Base-by-base conservation (phyloP, 1,284 basidiomycete species). In the Heterobasidion annosum region DNA sequence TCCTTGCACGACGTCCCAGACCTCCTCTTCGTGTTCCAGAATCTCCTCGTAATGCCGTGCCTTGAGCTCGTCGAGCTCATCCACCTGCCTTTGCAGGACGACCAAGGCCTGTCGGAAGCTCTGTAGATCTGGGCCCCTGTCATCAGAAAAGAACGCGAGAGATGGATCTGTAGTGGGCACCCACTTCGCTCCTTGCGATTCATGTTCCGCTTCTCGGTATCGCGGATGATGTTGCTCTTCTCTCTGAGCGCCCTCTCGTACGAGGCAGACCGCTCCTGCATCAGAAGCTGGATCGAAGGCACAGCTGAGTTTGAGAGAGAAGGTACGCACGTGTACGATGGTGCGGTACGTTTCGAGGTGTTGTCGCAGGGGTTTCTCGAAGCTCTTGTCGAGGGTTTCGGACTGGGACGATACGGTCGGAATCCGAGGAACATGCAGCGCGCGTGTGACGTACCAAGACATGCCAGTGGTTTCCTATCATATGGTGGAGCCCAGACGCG, bases 391-490 rank as follows among this genome's bases (percentile, higher is more conserved):
- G 48, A 96, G 76, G 3, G 88, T 83, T 64, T 93, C 91, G 34
- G 91, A 83, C 87, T 91, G 13, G 8, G 19, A 12, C 16, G 40
- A 45, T 42, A 16, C 13, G 58, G 16, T 37, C 25, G 45, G 32
- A 37, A 12, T 19, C 46, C 18, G 8, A 55, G n/a, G 9, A 57
- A 13, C 15, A 16, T n/a, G 54, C 40, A 52, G 55, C 57, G 49
- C 16, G 67, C 40, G 33, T 34, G 32, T 3, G 15, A 58, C 82
- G 58, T 60, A 90, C 92, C 64, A 97, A 73, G 53, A 97, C 82
- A 67, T 93, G 91, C 78, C 91, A 93, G 63, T 96, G 92, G 68
- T 96, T 96, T 54, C 88, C 86, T 64, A 96, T 88, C 60, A 98
- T 80, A 68, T 93, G 91, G 68, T 97, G 93, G 51, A 97, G 73